Percentiles rank a stretch among this genome's conserved stretches.
phyloP scores from a whole-genome alignment of 192 early-diverging fungal species.

The Coemansia sp. region DNA sequence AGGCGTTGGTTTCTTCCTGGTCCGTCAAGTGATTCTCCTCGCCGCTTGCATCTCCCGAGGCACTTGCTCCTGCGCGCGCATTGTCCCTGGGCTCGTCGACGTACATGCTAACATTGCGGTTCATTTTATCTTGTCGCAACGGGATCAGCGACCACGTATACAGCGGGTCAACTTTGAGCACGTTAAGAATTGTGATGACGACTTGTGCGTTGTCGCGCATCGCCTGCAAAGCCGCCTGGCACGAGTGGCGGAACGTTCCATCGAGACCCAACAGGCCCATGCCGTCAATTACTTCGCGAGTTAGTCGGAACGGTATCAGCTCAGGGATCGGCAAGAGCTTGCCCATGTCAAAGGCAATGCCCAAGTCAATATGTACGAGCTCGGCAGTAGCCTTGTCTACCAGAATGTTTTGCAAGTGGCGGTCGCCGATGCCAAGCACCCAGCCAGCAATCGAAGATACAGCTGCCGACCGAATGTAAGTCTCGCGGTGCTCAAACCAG shows the following conservation, averaged over 20 bases:
- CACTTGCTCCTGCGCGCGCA: neutral
- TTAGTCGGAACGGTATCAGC: constrained; percentile 88
- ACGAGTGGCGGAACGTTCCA: constrained; percentile 75
- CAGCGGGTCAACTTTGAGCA: constrained; percentile 91
- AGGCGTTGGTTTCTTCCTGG: constrained; percentile 13
- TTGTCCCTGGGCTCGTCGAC: constrained; percentile 17
- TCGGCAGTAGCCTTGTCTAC: constrained; percentile 80
- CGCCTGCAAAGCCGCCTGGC: constrained; percentile 76
- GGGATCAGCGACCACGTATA: constrained; percentile 66
- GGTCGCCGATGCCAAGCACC: constrained; percentile 89
- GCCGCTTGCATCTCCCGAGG: constrained; percentile 4
- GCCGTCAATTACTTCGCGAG: constrained; percentile 84
- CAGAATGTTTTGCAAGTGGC: constrained; percentile 91
- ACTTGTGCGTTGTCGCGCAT: constrained; percentile 80
- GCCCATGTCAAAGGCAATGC: constrained; percentile 95
- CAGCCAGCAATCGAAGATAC: constrained; percentile 85
- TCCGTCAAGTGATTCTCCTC: constrained; percentile 7
- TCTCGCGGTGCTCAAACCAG: constrained; percentile 73
- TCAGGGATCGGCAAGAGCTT: constrained; percentile 84
- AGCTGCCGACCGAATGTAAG: constrained; percentile 80
- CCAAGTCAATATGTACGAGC: constrained; percentile 93
- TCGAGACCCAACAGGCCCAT: constrained; percentile 82
- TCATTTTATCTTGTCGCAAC: constrained; percentile 45
- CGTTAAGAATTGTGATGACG: constrained; percentile 84
- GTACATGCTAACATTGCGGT: constrained; percentile 35